Evolutionary conservation across 2,329 filamentous ascomycete species (phyloP).

Genomic region (Ascochyta viciae-villosae): DNA sequence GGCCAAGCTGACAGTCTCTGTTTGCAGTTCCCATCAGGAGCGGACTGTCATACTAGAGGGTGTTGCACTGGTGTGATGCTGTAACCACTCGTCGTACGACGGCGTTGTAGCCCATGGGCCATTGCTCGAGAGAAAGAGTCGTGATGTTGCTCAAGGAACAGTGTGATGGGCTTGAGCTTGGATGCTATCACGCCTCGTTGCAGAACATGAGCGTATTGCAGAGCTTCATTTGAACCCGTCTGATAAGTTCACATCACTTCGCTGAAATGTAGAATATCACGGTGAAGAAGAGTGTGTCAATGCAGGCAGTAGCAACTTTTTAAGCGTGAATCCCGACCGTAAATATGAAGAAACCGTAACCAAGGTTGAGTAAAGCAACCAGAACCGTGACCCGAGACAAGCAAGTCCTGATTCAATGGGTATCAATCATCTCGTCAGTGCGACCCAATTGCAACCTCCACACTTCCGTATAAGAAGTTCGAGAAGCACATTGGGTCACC

Average conservation of each 20-base stretch:
- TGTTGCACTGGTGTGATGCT: neutral
- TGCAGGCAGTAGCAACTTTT: slow-evolving; percentile 18
- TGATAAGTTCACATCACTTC: neutral
- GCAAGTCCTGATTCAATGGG: slow-evolving; percentile 49
- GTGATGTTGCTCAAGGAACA: neutral
- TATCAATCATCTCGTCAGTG: slow-evolving; percentile 50
- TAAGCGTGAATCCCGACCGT: slow-evolving; percentile 15
- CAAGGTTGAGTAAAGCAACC: slow-evolving; percentile 30
- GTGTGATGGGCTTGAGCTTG: neutral
- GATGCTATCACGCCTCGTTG: neutral
- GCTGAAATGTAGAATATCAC: neutral
- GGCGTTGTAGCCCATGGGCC: neutral
- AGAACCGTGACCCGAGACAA: slow-evolving; percentile 32
- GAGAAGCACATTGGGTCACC: slow-evolving; percentile 33
- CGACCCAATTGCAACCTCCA: slow-evolving; percentile 30
- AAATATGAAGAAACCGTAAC: slow-evolving; percentile 21
- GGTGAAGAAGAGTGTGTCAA: neutral
- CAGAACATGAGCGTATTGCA: neutral
- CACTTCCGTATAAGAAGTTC: slow-evolving; percentile 28
- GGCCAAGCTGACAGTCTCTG: slow-evolving; percentile 17
- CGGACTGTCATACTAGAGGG: slow-evolving; percentile 1
- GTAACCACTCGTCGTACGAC: neutral
- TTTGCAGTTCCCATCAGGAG: neutral
- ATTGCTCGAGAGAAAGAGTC: neutral
- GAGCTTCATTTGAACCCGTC: neutral